phyloP scores from a whole-genome alignment of 768 basidiomycete genomes.

The Ramaria sp. region DNA sequence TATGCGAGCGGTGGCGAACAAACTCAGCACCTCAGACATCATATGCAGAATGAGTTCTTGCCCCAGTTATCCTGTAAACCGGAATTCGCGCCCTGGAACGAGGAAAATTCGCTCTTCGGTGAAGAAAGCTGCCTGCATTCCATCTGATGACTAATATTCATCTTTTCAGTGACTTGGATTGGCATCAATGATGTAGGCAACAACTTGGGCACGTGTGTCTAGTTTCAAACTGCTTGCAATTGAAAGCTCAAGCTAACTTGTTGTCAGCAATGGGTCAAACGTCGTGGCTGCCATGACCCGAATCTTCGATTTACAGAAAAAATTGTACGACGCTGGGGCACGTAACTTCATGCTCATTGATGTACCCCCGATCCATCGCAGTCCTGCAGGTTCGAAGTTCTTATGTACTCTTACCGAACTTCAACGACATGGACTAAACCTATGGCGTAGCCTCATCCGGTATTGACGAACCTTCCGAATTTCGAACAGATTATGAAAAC shows the following conservation, averaged over 20 bases:
- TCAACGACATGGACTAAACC: too few relatives aligned
- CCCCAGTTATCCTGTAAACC: constrained; percentile 26
- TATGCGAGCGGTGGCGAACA: constrained; percentile 47
- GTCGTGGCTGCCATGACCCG: constrained; percentile 15
- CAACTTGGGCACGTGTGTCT: constrained; percentile 31
- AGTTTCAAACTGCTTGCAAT: not conserved
- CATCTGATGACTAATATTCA: not conserved
- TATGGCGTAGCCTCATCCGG: not conserved
- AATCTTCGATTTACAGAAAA: constrained; percentile 36
- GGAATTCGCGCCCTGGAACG: constrained; percentile 30
- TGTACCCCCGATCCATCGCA: constrained; percentile 41
- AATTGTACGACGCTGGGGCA: constrained; percentile 36
- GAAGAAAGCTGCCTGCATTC: not conserved
- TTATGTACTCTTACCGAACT: too few relatives aligned
- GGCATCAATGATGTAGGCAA: constrained; percentile 57
- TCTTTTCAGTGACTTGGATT: constrained; percentile 44
- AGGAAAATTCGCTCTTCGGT: constrained; percentile 36
- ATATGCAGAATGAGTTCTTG: constrained; percentile 32
- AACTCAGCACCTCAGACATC: constrained; percentile 29
- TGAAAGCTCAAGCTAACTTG: not conserved
- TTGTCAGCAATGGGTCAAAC: not conserved
- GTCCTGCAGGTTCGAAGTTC: constrained; percentile 27
- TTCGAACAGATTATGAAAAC: constrained; percentile 12
- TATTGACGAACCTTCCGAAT: not conserved
- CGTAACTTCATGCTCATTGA: constrained; percentile 51